Evolutionary conservation across 192 early-diverging fungal genomes (phyloP).

Genomic region (Gonapodya prolifera): DNA sequence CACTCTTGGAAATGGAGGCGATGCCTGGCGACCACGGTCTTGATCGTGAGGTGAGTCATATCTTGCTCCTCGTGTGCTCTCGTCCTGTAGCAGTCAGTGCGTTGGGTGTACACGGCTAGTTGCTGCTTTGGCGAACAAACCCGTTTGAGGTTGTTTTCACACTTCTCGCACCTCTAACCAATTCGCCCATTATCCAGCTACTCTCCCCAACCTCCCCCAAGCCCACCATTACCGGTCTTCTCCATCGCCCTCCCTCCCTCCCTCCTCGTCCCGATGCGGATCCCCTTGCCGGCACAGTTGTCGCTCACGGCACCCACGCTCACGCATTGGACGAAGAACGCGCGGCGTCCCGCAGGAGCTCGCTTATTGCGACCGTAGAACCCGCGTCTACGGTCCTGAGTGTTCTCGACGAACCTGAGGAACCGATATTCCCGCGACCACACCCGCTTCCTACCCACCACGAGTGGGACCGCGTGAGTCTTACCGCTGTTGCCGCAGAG

Average conservation of each 20-base stretch:
- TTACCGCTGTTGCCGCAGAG: too few species aligned
- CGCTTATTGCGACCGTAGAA: too few species aligned
- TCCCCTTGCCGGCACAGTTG: not conserved
- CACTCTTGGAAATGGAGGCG: not conserved
- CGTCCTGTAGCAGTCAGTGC: too few species aligned
- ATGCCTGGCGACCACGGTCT: not conserved
- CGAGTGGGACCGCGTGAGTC: not conserved
- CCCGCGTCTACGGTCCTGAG: too few species aligned
- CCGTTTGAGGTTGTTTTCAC: too few species aligned
- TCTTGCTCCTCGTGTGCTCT: too few species aligned
- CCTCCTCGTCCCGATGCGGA: not conserved
- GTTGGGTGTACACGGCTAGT: too few species aligned
- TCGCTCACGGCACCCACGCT: not conserved
- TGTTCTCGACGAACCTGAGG: not conserved
- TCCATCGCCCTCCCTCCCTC: not conserved
- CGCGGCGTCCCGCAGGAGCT: not conserved
- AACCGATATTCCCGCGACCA: not conserved
- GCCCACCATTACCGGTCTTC: not conserved
- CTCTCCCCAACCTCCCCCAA: not conserved
- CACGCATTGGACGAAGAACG: not conserved
- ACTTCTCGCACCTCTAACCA: too few species aligned
- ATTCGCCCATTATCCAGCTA: too few species aligned
- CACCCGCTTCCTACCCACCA: not conserved
- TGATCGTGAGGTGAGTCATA: not conserved
- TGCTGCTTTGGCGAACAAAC: too few species aligned